Conservation (phyloP, 805 yeast genomes). For the Monosporozyma siamensis region DNA sequence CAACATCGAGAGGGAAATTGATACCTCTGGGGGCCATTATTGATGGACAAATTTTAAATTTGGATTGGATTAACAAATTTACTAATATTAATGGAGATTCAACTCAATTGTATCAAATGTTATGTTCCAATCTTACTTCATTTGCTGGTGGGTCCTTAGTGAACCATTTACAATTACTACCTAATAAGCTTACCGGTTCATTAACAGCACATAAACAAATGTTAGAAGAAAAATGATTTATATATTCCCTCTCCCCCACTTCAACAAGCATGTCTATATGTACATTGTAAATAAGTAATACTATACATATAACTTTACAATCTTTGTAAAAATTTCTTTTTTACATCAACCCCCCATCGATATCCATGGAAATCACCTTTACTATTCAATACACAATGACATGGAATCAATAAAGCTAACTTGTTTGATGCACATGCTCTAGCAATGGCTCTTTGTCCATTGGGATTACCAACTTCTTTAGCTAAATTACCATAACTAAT, state of each 20-base stretch:
- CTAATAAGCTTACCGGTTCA: not conserved
- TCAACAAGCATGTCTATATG: no score
- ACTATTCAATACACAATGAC: conserved; percentile 34
- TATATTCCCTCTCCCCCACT: no score
- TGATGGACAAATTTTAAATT: conserved; percentile 45
- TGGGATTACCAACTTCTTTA: conserved; percentile 20
- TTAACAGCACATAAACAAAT: not conserved
- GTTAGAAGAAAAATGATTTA: not conserved
- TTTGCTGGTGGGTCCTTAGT: not conserved
- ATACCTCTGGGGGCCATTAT: conserved; percentile 80
- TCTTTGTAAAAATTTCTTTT: conserved; percentile 19
- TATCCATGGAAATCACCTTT: conserved; percentile 31
- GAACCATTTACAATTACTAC: not conserved
- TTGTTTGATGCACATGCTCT: conserved; percentile 35
- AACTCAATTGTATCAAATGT: not conserved
- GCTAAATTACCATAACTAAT: conserved; percentile 32
- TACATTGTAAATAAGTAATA: not conserved
- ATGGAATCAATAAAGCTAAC: conserved; percentile 35
- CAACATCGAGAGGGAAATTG: conserved; percentile 62
- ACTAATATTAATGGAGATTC: conserved; percentile 16
- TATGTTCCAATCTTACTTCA: not conserved
- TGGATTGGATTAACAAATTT: conserved; percentile 47
- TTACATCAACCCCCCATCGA: conserved; percentile 32
- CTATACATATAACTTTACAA: not conserved
- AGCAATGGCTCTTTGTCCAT: conserved; percentile 34